These are phyloP conservation scores for Hypoxylon sp. DNA, from an alignment of 2,329 filamentous ascomycete species.

Conservation along the genomic window DNA sequence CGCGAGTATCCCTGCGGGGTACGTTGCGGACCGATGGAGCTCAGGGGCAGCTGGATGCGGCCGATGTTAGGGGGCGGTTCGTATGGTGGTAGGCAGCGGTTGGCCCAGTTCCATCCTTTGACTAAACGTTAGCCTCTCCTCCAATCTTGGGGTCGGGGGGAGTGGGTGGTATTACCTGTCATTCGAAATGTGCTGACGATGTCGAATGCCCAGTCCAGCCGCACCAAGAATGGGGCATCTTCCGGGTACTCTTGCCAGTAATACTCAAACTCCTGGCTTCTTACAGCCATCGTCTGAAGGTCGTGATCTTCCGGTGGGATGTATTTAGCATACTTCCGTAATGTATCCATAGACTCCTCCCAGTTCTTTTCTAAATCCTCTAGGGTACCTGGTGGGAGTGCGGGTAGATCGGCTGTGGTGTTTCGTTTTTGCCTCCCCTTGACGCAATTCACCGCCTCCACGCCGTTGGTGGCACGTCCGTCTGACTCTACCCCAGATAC, in stretches of 20 bases:
- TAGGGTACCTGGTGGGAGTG: background rate
- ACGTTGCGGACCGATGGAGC: slow-evolving; percentile 53
- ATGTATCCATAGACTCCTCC: slow-evolving; percentile 9
- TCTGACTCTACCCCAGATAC: slow-evolving; percentile 19
- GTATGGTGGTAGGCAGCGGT: slow-evolving; percentile 59
- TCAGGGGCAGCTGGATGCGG: slow-evolving; percentile 54
- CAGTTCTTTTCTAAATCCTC: slow-evolving; percentile 7
- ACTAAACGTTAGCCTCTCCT: background rate
- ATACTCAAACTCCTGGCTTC: slow-evolving; percentile 59
- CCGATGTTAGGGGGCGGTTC: slow-evolving; percentile 55
- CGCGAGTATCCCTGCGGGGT: slow-evolving; percentile 62
- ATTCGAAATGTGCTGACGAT: slow-evolving; percentile 67
- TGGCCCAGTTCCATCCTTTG: slow-evolving; percentile 69
- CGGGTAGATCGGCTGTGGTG: background rate
- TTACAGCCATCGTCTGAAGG: slow-evolving; percentile 31
- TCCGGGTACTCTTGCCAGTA: slow-evolving; percentile 71
- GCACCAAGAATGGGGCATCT: slow-evolving; percentile 59
- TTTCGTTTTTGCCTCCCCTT: slow-evolving; percentile 22
- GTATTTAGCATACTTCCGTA: slow-evolving; percentile 17
- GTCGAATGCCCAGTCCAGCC: slow-evolving; percentile 68
- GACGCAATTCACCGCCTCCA: background rate
- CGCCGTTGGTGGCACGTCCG: slow-evolving; percentile 10
- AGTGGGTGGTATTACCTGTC: slow-evolving; percentile 56
- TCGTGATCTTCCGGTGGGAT: slow-evolving; percentile 7
- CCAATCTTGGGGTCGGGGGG: background rate